Conservation (phyloP, 2,329 filamentous ascomycete species). For the Karstenula rhodostoma region DNA sequence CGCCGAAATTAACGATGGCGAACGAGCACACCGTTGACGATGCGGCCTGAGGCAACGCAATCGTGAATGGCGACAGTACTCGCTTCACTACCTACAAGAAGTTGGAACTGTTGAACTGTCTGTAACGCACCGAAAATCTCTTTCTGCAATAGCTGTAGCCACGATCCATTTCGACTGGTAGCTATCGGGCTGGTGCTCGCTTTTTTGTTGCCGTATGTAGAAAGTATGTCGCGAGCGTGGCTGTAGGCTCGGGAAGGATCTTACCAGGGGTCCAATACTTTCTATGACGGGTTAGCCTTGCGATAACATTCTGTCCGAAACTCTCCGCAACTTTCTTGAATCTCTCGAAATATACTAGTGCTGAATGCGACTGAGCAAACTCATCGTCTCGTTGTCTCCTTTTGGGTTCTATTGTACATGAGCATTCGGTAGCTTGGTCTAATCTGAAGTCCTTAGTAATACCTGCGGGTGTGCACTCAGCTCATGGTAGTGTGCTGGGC, state of each 20-base stretch:
- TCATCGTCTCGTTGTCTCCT: too few species aligned
- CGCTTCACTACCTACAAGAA: background rate
- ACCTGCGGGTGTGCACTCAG: too few species aligned
- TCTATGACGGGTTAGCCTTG: background rate
- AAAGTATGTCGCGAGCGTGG: background rate
- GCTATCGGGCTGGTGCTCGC: background rate
- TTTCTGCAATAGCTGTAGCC: background rate
- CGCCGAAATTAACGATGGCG: background rate
- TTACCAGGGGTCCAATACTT: background rate
- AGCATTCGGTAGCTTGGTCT: too few species aligned
- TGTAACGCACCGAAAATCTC: background rate
- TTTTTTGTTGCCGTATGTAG: background rate
- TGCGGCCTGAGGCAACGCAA: background rate
- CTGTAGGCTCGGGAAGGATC: constrained; percentile 13
- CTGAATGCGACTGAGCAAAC: too few species aligned
- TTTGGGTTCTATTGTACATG: too few species aligned
- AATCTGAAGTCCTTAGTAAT: too few species aligned
- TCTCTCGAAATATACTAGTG: too few species aligned
- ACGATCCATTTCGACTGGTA: background rate
- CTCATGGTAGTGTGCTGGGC: too few species aligned
- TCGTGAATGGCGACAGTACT: background rate
- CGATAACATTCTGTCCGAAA: background rate
- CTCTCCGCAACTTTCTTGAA: too few species aligned
- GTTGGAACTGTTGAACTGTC: background rate
- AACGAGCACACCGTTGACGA: background rate